Evolutionary conservation across 108 stramenopile genomes (phyloP).

Genomic region (Pelagomonas calceolata): DNA sequence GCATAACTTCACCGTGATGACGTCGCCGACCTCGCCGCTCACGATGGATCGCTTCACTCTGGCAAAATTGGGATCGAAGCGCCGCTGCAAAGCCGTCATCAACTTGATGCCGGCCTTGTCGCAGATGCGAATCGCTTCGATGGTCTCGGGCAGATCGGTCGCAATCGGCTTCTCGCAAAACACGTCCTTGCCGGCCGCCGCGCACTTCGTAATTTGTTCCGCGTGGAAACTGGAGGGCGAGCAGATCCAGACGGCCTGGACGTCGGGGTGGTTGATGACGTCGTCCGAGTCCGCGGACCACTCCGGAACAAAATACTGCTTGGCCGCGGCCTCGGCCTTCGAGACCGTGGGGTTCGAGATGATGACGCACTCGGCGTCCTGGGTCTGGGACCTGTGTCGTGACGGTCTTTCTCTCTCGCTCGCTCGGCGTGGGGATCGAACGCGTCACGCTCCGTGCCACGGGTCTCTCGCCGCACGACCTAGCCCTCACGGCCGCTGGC

Average conservation of each 20-base stretch:
- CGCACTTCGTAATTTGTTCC: slow-evolving; percentile 79
- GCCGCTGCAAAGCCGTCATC: slow-evolving; percentile 85
- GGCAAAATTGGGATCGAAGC: slow-evolving; percentile 86
- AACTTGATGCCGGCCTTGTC: slow-evolving; percentile 77
- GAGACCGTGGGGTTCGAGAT: slow-evolving; percentile 74
- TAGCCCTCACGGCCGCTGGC: no score
- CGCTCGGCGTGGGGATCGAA: slow-evolving; percentile 14
- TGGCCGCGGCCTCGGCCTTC: slow-evolving; percentile 79
- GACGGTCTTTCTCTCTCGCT: not conserved
- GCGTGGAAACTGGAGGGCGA: slow-evolving; percentile 82
- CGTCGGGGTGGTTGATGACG: slow-evolving; percentile 81
- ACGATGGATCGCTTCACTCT: slow-evolving; percentile 67
- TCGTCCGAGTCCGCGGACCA: slow-evolving; percentile 76
- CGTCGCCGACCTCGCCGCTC: slow-evolving; percentile 70
- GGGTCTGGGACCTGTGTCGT: not conserved
- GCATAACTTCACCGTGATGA: slow-evolving; percentile 77
- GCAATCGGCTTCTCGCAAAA: slow-evolving; percentile 94
- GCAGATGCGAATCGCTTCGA: slow-evolving; percentile 86
- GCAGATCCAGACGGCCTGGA: slow-evolving; percentile 94
- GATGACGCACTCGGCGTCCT: slow-evolving; percentile 28
- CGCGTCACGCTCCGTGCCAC: slow-evolving; percentile 63
- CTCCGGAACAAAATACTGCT: slow-evolving; percentile 64
- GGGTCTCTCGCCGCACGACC: slow-evolving; percentile 70
- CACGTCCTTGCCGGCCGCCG: slow-evolving; percentile 81
- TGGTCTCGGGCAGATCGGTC: slow-evolving; percentile 80